phyloP scores from a whole-genome alignment of 2,329 filamentous ascomycete species.

The Nemania abortiva region DNA sequence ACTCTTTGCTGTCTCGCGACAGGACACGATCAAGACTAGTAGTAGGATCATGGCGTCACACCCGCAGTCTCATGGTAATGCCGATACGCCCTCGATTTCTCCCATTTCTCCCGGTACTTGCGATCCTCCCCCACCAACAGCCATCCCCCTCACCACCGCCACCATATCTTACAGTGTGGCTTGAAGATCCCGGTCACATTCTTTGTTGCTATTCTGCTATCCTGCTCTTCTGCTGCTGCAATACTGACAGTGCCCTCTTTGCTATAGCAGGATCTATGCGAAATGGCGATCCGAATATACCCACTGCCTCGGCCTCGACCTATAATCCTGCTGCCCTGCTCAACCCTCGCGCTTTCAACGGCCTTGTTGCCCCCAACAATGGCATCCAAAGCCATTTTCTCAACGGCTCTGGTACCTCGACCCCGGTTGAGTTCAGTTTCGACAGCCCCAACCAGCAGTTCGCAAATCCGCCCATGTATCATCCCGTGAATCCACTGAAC shows the following conservation, averaged over 20 bases:
- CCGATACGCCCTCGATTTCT: neutral
- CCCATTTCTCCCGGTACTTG: slow-evolving; percentile 2
- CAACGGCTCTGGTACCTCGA: slow-evolving; percentile 48
- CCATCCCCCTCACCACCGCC: neutral
- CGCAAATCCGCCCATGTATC: slow-evolving; percentile 34
- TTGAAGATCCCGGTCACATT: neutral
- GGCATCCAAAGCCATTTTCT: slow-evolving; percentile 42
- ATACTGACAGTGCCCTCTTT: slow-evolving; percentile 28
- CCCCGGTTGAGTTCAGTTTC: slow-evolving; percentile 59
- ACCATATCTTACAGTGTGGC: neutral
- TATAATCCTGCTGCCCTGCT: slow-evolving; percentile 59
- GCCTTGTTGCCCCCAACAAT: slow-evolving; percentile 33
- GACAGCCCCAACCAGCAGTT: slow-evolving; percentile 47
- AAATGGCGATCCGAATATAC: slow-evolving; percentile 43
- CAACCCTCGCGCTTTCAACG: slow-evolving; percentile 55
- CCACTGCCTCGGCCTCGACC: slow-evolving; percentile 39
- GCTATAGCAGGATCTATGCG: slow-evolving; percentile 45
- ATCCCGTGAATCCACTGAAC: slow-evolving; percentile 1
- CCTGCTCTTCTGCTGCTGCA: neutral
- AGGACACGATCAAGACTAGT: slow-evolving; percentile 14
- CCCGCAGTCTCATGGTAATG: slow-evolving; percentile 34
- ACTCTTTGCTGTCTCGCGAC: slow-evolving; percentile 32
- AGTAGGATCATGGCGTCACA: slow-evolving; percentile 36
- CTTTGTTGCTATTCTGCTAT: neutral
- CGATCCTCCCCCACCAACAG: neutral